Percentiles rank a stretch among this genome's conserved stretches.
Evolutionary conservation across 139 green algal species (phyloP).

Genomic region (Asterochloris erici): DNA sequence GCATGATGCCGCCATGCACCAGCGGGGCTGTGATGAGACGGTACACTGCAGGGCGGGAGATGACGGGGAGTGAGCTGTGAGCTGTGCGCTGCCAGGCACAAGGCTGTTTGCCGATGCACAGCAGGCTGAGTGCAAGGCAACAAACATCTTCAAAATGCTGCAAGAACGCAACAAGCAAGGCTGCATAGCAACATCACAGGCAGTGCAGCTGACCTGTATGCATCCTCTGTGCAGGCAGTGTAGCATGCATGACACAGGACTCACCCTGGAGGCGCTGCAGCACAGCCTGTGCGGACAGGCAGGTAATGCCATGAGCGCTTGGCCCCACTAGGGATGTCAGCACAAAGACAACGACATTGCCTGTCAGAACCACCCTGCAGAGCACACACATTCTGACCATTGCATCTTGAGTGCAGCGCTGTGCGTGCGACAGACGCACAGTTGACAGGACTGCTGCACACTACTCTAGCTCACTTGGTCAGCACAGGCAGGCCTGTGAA

Average conservation of each 20-base stretch:
- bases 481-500: constrained; percentile 14
- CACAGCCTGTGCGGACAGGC: constrained; percentile 8
- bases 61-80: background rate
- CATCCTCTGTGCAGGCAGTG: background rate
- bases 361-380: constrained; percentile 20
- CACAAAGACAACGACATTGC: constrained; percentile 16
- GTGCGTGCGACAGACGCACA: too few species aligned
- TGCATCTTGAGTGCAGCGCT: background rate
- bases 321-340: constrained; percentile 15
- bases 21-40: constrained; percentile 52
- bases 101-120: too few species aligned
- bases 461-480: constrained; percentile 5
- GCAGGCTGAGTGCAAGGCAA: too few species aligned
- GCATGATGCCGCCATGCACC: constrained; percentile 60
- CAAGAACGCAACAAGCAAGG: too few species aligned
- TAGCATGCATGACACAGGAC: background rate
- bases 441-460: too few species aligned
- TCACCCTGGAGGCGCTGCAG: constrained; percentile 11
- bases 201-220: too few species aligned
- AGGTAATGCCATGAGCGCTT: constrained; percentile 12
- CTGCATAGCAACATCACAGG: too few species aligned
- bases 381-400: background rate
- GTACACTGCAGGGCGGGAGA: constrained; percentile 30
- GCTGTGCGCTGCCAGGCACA: background rate
- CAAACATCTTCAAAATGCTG: too few species aligned